Conservation (phyloP, 768 basidiomycete genomes). For the Pleurotus tuber-regium region DNA sequence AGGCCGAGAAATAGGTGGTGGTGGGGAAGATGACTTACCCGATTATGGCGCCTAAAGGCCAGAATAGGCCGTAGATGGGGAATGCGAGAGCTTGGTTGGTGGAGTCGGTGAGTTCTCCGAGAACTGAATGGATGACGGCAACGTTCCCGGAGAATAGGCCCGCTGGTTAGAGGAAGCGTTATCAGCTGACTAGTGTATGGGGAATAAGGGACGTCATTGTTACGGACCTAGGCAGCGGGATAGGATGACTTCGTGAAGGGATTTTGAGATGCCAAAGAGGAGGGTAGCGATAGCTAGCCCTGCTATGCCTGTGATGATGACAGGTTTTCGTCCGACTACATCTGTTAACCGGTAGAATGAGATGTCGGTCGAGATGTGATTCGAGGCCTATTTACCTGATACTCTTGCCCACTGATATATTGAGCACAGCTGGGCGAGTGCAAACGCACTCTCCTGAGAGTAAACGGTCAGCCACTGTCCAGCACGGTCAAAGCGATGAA, state of each 20-base stretch:
- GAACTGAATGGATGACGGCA: conserved; percentile 60
- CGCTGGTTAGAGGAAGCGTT: conserved; percentile 34
- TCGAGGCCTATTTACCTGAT: conserved; percentile 40
- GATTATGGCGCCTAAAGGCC: conserved; percentile 58
- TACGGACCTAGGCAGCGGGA: conserved; percentile 49
- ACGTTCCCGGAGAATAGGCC: conserved; percentile 64
- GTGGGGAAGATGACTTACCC: conserved; percentile 34
- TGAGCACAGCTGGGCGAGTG: conserved; percentile 54
- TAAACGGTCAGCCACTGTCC: no score
- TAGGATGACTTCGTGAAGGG: conserved; percentile 44
- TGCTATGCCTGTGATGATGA: conserved; percentile 51
- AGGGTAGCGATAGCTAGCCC: conserved; percentile 53
- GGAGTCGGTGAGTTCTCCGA: conserved; percentile 64
- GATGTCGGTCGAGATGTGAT: conserved; percentile 2
- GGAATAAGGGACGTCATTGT: background rate
- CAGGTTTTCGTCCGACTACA: conserved; percentile 59
- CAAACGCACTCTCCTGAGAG: conserved; percentile 65
- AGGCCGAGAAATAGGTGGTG: no score
- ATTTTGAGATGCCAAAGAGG: conserved; percentile 56
- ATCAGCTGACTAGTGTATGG: background rate
- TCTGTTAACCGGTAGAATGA: conserved; percentile 32
- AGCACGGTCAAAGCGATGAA: no score
- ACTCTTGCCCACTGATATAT: conserved; percentile 65
- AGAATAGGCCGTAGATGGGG: conserved; percentile 59
- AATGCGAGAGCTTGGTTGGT: conserved; percentile 60